Evolutionary conservation across 2,329 filamentous ascomycete genomes (phyloP), one percentile per base, ranked within the genome.

Genomic region (Diaporthe sp.): DNA sequence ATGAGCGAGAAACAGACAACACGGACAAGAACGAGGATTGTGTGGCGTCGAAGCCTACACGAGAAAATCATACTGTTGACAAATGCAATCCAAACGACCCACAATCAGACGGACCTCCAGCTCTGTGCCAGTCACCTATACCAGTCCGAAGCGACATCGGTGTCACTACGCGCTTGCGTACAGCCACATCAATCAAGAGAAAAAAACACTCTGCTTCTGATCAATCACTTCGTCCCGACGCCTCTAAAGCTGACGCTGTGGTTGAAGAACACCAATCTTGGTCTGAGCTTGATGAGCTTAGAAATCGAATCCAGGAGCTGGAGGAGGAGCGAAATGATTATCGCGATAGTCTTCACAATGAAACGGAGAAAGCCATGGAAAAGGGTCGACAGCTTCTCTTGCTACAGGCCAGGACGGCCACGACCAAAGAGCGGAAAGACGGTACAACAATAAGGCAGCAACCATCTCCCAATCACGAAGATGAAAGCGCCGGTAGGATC

Each of bases 281-380:
- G 8, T 3, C 17, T 58, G 31, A 58, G 6, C 8, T 37, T 58
- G 17, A 13, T 22, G 31, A 6, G 19, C 55, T 58, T 3, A 58
- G 19, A 58, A 12, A 10, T 58, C 19, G 31, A 12, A 13, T 58
- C 1, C 17, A 37, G 55, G 55, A 58, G 31, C 17, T 58, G 9
- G 31, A 58, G 55, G 55, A 37, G 55, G 55, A 58, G 19, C n/a
- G 55, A n/a, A 37, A 37, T 12, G 55, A 58, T 37, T 58, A 58
- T 22, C 31, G n/a, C 2, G 31, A 37, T 37, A 58, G 55, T 9
- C 31, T n/a, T 1, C 31, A 58, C 9, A 37, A 58, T 9, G 55
- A 58, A 58, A 58, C 28, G 19, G 17, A 58, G 19, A 58, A 58
- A 7, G 31, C 17, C 31, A 58, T 37, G 31, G 19, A 58, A 58